Evolutionary conservation across 208 protist species (phyloP).

Genomic region (Spongospora subterranea): DNA sequence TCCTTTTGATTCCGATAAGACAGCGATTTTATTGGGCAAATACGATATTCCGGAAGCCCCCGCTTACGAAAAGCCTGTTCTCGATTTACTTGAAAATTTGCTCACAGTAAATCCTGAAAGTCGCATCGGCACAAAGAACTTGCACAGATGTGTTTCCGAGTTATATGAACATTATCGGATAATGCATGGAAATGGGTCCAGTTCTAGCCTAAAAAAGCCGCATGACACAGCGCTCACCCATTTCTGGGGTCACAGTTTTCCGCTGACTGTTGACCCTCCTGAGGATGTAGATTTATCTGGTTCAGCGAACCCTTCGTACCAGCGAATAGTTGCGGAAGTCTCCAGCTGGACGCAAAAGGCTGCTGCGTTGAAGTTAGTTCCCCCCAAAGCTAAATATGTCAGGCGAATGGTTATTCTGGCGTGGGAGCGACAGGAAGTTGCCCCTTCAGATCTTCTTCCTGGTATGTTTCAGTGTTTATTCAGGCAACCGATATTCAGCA

Average conservation of each 20-base stretch:
- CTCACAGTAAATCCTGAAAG: neutral
- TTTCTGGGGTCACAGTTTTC: constrained; percentile 5
- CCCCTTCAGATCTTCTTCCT: neutral
- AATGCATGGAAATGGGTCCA: neutral
- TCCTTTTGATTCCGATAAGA: constrained; percentile 38
- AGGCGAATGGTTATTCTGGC: constrained; percentile 35
- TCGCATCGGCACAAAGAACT: neutral
- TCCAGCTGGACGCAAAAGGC: neutral
- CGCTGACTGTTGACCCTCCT: neutral
- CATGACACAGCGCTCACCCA: neutral
- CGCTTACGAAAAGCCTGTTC: constrained; percentile 39
- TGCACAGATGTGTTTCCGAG: neutral
- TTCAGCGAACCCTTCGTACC: neutral
- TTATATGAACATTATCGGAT: constrained; percentile 18
- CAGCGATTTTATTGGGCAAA: neutral
- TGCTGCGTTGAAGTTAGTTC: neutral
- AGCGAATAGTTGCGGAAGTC: neutral
- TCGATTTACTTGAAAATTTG: constrained; percentile 37
- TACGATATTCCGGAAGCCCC: constrained; percentile 1
- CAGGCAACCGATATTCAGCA: neutral
- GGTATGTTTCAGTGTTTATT: constrained; percentile 5
- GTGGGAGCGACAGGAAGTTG: neutral
- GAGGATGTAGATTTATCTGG: neutral
- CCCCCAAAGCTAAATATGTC: constrained; percentile 41
- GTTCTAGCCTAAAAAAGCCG: neutral